Evolutionary conservation across 2,329 filamentous ascomycete genomes (phyloP).

Genomic region (Sporothrix inflata): DNA sequence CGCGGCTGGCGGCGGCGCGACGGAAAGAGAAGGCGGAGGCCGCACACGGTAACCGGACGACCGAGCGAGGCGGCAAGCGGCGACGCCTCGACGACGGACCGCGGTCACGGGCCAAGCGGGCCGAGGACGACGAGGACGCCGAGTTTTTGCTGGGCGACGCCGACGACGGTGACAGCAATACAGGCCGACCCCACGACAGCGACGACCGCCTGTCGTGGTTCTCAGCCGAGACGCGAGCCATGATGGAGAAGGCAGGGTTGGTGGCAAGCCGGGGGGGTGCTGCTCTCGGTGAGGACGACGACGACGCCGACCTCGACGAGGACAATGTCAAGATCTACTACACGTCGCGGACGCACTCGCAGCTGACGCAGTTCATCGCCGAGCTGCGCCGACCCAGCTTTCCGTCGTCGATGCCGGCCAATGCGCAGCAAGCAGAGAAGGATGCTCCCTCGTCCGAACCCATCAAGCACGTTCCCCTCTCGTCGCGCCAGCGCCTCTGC

Average conservation of each 20-base stretch:
- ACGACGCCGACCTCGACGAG: constrained; percentile 67
- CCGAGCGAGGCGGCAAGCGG: constrained; percentile 58
- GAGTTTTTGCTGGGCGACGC: constrained; percentile 71
- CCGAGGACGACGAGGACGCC: constrained; percentile 60
- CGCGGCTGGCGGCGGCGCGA: constrained; percentile 55
- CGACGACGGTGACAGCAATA: constrained; percentile 29
- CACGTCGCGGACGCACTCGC: constrained; percentile 90
- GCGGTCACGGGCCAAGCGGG: neutral
- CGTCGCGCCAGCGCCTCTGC: constrained; percentile 84
- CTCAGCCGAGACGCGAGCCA: constrained; percentile 73
- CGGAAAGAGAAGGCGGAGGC: constrained; percentile 11
- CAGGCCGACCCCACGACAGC: constrained; percentile 34
- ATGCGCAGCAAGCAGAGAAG: neutral
- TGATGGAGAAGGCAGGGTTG: constrained; percentile 69
- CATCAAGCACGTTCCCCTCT: constrained; percentile 80
- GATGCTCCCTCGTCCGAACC: constrained; percentile 51
- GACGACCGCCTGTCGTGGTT: constrained; percentile 56
- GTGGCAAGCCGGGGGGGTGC: constrained; percentile 42
- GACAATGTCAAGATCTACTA: constrained; percentile 82
- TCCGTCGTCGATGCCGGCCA: constrained; percentile 66
- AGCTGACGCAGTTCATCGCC: constrained; percentile 83
- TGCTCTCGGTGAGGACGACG: constrained; percentile 51
- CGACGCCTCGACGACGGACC: constrained; percentile 43
- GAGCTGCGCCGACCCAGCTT: constrained; percentile 80
- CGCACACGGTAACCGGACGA: neutral